These are phyloP conservation scores for Dictyostelium purpureum DNA, from an alignment of 78 protist species.

Conservation along the genomic window DNA sequence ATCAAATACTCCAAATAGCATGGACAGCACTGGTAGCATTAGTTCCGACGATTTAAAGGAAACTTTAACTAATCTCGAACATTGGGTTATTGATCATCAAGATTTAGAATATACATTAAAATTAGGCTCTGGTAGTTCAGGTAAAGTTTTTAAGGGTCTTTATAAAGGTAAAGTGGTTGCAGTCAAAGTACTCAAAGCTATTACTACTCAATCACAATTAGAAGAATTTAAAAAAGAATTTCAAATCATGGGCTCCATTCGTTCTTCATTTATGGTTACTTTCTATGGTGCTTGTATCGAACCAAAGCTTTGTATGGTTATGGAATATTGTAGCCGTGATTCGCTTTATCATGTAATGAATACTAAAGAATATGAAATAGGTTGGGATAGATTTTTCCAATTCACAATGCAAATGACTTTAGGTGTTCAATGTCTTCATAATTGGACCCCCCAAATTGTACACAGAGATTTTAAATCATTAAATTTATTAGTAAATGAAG, in stretches of 20 bases:
- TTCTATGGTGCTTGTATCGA: slow-evolving; percentile 73
- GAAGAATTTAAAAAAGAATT: slow-evolving; percentile 81
- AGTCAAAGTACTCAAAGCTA: slow-evolving; percentile 68
- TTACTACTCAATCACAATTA: slow-evolving; percentile 39
- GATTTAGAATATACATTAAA: slow-evolving; percentile 72
- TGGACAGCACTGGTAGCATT: slow-evolving; percentile 27
- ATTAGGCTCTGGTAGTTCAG: slow-evolving; percentile 73
- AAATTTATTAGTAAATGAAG: slow-evolving; percentile 76
- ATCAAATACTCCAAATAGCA: slow-evolving; percentile 28
- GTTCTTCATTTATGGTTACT: slow-evolving; percentile 54
- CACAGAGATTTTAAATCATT: slow-evolving; percentile 79
- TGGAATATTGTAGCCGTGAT: slow-evolving; percentile 78
- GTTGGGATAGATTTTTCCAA: slow-evolving; percentile 71
- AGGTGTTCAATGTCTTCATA: slow-evolving; percentile 72
- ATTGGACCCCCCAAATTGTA: slow-evolving; percentile 68
- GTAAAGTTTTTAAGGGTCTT: slow-evolving; percentile 76
- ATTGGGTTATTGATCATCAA: slow-evolving; percentile 34
- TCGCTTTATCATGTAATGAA: slow-evolving; percentile 78
- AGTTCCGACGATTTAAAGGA: slow-evolving; percentile 48
- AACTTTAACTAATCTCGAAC: slow-evolving; percentile 18
- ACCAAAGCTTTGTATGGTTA: slow-evolving; percentile 80
- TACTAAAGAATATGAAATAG: slow-evolving; percentile 60
- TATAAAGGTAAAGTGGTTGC: slow-evolving; percentile 79
- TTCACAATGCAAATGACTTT: slow-evolving; percentile 69
- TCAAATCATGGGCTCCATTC: slow-evolving; percentile 79